Evolutionary conservation across 2,329 filamentous ascomycete genomes (phyloP).

Genomic region (Aspergillus sclerotialis): DNA sequence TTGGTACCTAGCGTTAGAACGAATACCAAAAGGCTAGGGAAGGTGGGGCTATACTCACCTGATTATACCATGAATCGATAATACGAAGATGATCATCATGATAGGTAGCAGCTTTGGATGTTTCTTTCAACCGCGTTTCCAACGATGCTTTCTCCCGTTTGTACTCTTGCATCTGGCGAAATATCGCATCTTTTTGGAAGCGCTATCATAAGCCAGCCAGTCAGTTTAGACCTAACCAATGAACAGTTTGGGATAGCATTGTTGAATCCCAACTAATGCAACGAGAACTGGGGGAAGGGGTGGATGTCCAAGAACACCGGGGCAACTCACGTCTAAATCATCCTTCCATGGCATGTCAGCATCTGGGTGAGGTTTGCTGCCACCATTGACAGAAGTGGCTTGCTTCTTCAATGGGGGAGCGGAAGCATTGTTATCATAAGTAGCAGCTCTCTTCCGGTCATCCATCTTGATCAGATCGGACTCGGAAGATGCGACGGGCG

Average conservation of each 20-base stretch:
- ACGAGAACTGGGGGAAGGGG: too few species aligned
- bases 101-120: slow-evolving; percentile 68
- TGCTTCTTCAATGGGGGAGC: slow-evolving; percentile 89
- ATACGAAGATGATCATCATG: slow-evolving; percentile 90
- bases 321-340: slow-evolving; percentile 61
- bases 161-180: slow-evolving; percentile 96
- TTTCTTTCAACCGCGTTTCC: slow-evolving; percentile 72
- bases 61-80: slow-evolving; percentile 88
- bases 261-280: too few species aligned
- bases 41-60: slow-evolving; percentile 52
- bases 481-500: slow-evolving; percentile 68
- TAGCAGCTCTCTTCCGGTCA: slow-evolving; percentile 94
- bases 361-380: slow-evolving; percentile 56
- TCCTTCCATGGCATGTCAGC: slow-evolving; percentile 64
- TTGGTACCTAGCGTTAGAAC: not conserved
- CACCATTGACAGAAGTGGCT: slow-evolving; percentile 68
- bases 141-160: slow-evolving; percentile 80
- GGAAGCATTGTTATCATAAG: slow-evolving; percentile 70
- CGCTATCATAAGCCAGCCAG: slow-evolving; percentile 47
- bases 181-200: slow-evolving; percentile 93
- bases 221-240: slow-evolving; percentile 29
- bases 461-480: slow-evolving; percentile 88
- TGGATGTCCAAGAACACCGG: slow-evolving; percentile 5
- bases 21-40: not conserved
- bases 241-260: too few species aligned